phyloP scores from a whole-genome alignment of 306 rosid species.

The Vigna trinervia region DNA sequence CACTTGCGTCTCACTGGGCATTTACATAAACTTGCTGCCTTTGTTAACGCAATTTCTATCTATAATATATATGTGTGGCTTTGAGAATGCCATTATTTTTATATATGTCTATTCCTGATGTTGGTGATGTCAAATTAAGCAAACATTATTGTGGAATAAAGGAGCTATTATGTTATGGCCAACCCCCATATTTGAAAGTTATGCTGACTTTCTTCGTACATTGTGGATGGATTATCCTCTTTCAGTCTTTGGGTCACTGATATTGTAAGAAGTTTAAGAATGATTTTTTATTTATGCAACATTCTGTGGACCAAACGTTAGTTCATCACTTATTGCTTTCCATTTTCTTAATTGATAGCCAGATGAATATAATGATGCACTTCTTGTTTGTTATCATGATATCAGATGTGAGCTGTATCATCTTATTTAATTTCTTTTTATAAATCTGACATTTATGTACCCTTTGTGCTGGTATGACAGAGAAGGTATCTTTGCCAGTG shows the following conservation, averaged over 20 bases:
- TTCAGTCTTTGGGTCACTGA: background rate
- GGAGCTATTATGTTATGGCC: conserved; percentile 23
- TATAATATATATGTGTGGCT: conserved; percentile 23
- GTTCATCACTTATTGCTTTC: conserved; percentile 1
- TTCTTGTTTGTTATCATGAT: conserved; percentile 29
- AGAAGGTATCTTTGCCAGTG: conserved; percentile 89
- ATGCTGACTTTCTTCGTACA: conserved; percentile 12
- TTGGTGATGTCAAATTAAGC: conserved; percentile 9
- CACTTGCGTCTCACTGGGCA: conserved; percentile 31
- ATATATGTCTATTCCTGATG: background rate
- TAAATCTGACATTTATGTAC: conserved; percentile 37
- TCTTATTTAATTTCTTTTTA: conserved; percentile 3
- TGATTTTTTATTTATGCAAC: conserved; percentile 1
- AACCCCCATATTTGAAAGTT: background rate
- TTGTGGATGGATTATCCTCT: conserved; percentile 4
- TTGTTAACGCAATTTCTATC: background rate
- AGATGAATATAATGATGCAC: conserved; percentile 31
- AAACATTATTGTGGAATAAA: conserved; percentile 18
- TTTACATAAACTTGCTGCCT: conserved; percentile 24
- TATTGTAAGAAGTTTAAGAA: background rate
- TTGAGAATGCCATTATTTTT: conserved; percentile 11
- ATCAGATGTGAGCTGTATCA: background rate
- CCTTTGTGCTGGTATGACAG: conserved; percentile 57
- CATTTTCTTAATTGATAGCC: background rate
- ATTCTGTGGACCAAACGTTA: background rate